A percentile compares a stretch with the other conserved stretches of the same genome.
These are phyloP conservation scores for Clitocybe nebularis DNA, from an alignment of 1,284 basidiomycete genomes.

Conservation along the genomic window DNA sequence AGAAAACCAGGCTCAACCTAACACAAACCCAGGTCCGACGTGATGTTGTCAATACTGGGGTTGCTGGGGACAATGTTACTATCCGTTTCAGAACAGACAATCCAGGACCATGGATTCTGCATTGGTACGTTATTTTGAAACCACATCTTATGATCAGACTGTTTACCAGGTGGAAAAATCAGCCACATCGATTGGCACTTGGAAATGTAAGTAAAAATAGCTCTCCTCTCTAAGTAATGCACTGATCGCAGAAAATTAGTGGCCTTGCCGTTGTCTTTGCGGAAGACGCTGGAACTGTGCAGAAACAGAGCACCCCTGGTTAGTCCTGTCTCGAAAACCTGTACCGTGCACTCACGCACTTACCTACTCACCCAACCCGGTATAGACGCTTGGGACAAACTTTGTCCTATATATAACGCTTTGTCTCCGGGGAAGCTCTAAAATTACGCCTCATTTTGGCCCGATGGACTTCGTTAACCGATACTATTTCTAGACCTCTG, in stretches of 20 bases:
- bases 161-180: too few species aligned
- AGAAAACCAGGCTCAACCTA: constrained; percentile 4
- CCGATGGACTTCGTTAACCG: too few species aligned
- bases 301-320: constrained; percentile 22
- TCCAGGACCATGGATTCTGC: constrained; percentile 45
- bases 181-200: constrained; percentile 46
- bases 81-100: constrained; percentile 43
- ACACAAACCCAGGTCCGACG: constrained; percentile 11
- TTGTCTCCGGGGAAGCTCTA: constrained; percentile 9
- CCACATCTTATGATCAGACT: constrained; percentile 4
- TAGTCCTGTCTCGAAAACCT: constrained; percentile 6
- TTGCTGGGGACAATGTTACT: constrained; percentile 25
- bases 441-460: too few species aligned
- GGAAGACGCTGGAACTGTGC: constrained; percentile 24
- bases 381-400: constrained; percentile 29
- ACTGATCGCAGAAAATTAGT: constrained; percentile 24
- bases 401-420: constrained; percentile 28
- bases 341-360: neutral
- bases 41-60: constrained; percentile 33
- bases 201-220: constrained; percentile 25
- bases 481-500: too few species aligned
- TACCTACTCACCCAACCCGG: too few species aligned
- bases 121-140: constrained; percentile 28
- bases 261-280: constrained; percentile 39
- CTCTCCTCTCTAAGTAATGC: neutral